Percentiles rank a stretch among this genome's conserved stretches.
Evolutionary conservation across 345 rosid species (phyloP).

Genomic region (Citrus sp.): DNA sequence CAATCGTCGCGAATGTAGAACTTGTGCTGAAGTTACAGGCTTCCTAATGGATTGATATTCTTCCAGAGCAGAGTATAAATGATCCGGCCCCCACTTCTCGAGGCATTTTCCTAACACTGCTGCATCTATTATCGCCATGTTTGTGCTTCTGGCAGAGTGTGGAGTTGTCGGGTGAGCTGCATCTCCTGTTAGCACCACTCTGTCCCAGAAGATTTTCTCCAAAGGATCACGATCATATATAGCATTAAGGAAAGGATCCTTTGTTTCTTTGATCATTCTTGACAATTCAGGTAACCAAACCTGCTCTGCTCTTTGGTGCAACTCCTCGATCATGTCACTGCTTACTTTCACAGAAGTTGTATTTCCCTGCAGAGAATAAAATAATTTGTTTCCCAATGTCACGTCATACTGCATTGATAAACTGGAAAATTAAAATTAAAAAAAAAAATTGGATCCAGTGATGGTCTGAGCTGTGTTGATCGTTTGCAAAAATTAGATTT

Average conservation of each 20-base stretch:
- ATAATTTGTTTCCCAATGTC: no score
- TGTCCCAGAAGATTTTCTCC: constrained; percentile 39
- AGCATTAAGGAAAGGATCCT: constrained; percentile 64
- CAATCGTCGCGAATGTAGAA: constrained; percentile 45
- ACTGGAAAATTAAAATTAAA: no score
- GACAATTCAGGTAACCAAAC: constrained; percentile 62
- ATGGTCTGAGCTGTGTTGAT: no score
- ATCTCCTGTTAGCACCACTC: constrained; percentile 35
- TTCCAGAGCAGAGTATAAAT: constrained; percentile 45
- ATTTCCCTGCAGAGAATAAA: constrained; percentile 34
- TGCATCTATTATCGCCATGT: constrained; percentile 72
- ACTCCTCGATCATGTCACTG: constrained; percentile 43
- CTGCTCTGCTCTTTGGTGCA: constrained; percentile 61
- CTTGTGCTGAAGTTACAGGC: constrained; percentile 59
- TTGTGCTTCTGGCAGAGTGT: constrained; percentile 67
- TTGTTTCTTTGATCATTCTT: constrained; percentile 52
- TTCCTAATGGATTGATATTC: constrained; percentile 59
- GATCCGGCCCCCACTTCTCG: constrained; percentile 22
- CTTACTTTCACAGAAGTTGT: constrained; percentile 60
- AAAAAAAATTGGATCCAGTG: no score
- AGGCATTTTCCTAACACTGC: constrained; percentile 60
- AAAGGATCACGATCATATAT: constrained; percentile 74
- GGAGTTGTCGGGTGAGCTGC: constrained; percentile 84
- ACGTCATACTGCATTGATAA: no score
- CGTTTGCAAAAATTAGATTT: no score